Base-by-base conservation (phyloP, 768 basidiomycete species). In the Podaxis sp. region DNA sequence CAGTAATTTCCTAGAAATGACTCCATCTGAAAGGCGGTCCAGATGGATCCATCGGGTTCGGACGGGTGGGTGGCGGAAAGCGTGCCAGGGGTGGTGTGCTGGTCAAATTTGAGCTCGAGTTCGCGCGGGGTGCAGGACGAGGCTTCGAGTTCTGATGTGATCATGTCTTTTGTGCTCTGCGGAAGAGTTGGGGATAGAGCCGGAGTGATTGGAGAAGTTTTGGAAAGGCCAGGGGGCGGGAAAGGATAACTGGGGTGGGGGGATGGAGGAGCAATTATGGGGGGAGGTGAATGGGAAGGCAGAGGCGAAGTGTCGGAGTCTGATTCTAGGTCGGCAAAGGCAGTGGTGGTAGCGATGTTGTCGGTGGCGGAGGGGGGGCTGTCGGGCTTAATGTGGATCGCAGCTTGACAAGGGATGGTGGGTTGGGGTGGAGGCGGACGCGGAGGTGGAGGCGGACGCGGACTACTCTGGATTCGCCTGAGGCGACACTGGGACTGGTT, bases 21-120 rank as follows among this genome's bases (percentile, higher is more conserved):
- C 11, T 55, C 61, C 54, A 62, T 38, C 29, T 55, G 61, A 50
- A 62, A 62, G 43, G 61, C 54, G 53, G 25, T 49, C 61, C 61
- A 62, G 33, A 62, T 49, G 9, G 61, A 62, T 4, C 27, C n/a
- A 27, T 61, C 60, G 43, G 60, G 15, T 2, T 59, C 57, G 8
- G 57, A 24, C 13, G 22, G 9, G 3, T 50, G 49, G 6, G 40
- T 17, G n/a, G 22, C 15, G 3, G 24, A 22, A 11, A 19, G 49
- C 0, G 57, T 40, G 41, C 5, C 33, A 33, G 33, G 33, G 33
- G 60, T 11, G 36, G 43, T 8, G 37, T 11, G 33, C 36, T 8
- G 8, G 25, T 59, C 53, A 17, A 41, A 54, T 27, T 43, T 52
- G 59, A 53, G 58, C 17, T 59, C 58, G 38, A 60, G 51, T 29